Evolutionary conservation across 768 basidiomycete genomes (phyloP), one percentile per base, ranked within the genome.

Genomic region (Chiua virens): DNA sequence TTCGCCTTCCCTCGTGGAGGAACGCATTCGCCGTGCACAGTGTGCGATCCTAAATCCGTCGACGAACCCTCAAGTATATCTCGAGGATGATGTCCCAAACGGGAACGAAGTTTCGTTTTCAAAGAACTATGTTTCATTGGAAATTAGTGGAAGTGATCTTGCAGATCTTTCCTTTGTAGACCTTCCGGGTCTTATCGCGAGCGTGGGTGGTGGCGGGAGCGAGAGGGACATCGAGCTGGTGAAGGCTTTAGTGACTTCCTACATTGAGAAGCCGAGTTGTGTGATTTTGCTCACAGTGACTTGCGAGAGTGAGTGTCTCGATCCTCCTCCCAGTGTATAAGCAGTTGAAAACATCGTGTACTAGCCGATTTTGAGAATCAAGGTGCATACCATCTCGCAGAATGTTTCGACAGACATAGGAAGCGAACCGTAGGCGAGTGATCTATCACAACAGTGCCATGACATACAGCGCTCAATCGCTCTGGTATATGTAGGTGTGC

Each of bases 311-410:
- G 42, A 1, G 62, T 52, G 1, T 35, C 14, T 8, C 13, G 5
- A 1, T 28, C 35, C 43, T 32, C 11, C 41, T 43, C 22, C 13
- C 66, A 0, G 64, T 35, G 15, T 20, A 13, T 3, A 72, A 0
- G 81, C 28, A 30, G 28, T 82, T 15, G 15, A 53, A 17, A 17
- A 21, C 3, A n/a, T 25, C 40, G 79, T 55, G 64, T 64, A 44
- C 17, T 77, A 91, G 89, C 87, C 46, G 87, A 92, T 54, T 87
- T 87, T 18, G 86, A 90, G 56, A 92, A 88, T 38, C 88, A 91
- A 63, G 85, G 83, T 0, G 88, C 88, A 0, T 81, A 85, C 52
- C 71, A 77, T 17, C 69, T 91, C 0, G 81, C 86, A 0, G 83
- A 82, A 57, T 42, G 69, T 14, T 69, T 77, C 42, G 87, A 90